Base-by-base conservation (phyloP, 768 basidiomycete species). In the Boletus patriciae region DNA sequence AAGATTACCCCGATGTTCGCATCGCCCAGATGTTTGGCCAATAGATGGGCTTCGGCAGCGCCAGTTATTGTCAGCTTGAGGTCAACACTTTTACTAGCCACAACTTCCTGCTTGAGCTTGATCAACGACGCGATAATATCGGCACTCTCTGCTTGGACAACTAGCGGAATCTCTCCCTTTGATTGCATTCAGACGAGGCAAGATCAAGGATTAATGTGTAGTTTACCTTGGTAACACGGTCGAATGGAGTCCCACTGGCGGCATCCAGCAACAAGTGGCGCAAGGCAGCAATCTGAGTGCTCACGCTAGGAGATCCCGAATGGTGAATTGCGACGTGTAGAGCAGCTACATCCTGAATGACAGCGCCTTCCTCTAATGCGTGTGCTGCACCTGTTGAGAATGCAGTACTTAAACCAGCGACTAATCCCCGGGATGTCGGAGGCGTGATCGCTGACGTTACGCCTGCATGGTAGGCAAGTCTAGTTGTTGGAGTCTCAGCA, bases 81-180 rank as follows among this genome's bases (percentile, higher is more conserved):
- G 9, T 65, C 62, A 1, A 62, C 69, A n/a, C 74, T 70, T 18
- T 73, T 82, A 36, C 66, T 70, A 12, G 68, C 56, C 63, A 88
- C 85, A 1, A 87, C 74, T 62, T 90, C 83, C 50, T 74, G 73
- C 71, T 90, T 90, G 54, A 96, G 76, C 25, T 79, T 69, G 43
- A 95, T 76, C 34, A 95, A 71, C 1, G 87, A 83, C 1, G 88
- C 90, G 59, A 95, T 94, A 50, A 89, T 76, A 69, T 95, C 94
- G 5, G 90, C 92, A 62, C 78, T 92, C 60, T 87, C 76, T 3
- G 83, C 85, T 52, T 87, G 83, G 9, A 93, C 75, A 12, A 96
- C 87, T 6, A 97, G 75, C 4, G 90, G 87, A 21, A 94, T 77
- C 36, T 77, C 65, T 6, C 91, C 90, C 85, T 88, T 59, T 40